Evolutionary conservation across 345 rosid species (phyloP).

Genomic region (Syzygium aqueum): DNA sequence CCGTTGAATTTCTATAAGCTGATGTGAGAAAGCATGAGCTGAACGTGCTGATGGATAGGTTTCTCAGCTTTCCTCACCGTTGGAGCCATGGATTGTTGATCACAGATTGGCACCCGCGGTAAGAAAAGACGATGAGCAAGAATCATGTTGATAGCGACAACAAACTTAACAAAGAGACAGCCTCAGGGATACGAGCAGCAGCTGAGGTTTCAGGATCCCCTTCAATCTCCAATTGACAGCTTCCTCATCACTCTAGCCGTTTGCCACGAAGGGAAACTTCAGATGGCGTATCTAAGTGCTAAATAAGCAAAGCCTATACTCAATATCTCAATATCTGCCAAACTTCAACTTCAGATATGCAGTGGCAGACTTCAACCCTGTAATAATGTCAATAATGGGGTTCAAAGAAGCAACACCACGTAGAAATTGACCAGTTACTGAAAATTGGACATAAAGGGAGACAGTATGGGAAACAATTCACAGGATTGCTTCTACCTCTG

Average conservation of each 20-base stretch:
- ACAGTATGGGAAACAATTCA: not conserved
- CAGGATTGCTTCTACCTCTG: not conserved
- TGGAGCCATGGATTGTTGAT: constrained; percentile 26
- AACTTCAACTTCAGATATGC: constrained; percentile 18
- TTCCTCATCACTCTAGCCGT: not conserved
- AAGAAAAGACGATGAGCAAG: constrained; percentile 11
- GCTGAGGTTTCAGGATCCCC: not conserved
- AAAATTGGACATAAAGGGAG: not conserved
- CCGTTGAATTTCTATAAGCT: constrained; percentile 1
- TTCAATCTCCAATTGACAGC: not conserved
- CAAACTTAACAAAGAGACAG: not conserved
- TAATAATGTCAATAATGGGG: not conserved
- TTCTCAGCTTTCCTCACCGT: constrained; percentile 34
- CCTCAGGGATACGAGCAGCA: not conserved
- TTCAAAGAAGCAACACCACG: not conserved
- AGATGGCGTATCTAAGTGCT: not conserved
- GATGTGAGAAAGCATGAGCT: constrained; percentile 8
- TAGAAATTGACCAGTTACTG: not conserved
- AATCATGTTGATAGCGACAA: constrained; percentile 27
- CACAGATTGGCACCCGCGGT: constrained; percentile 14
- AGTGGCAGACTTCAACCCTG: constrained; percentile 44
- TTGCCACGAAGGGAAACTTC: not conserved
- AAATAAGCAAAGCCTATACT: not conserved
- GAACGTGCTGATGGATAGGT: constrained; percentile 28
- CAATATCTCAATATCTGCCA: not conserved